Evolutionary conservation across 768 basidiomycete species (phyloP).

Genomic region (Phallus indusiatus): DNA sequence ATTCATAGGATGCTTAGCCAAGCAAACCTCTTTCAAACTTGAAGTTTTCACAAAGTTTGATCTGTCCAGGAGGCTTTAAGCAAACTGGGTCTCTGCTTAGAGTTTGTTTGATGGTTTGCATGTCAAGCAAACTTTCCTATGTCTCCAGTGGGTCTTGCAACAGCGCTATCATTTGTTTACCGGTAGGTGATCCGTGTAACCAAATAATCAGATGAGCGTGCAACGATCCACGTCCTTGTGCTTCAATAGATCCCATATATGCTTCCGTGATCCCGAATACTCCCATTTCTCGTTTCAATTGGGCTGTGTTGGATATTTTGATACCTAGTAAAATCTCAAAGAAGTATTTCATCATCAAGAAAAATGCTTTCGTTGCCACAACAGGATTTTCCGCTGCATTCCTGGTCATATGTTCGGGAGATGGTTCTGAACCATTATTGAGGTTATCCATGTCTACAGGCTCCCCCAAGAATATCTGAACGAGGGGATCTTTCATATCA

Average conservation of each 20-base stretch:
- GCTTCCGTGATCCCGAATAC: too few relatives aligned
- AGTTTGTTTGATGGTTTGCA: too few relatives aligned
- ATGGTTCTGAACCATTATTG: constrained; percentile 17
- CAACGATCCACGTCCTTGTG: constrained; percentile 32
- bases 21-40: too few relatives aligned
- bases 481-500: constrained; percentile 34
- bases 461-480: constrained; percentile 33
- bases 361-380: constrained; percentile 33
- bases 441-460: constrained; percentile 36
- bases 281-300: constrained; percentile 20
- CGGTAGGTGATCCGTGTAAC: too few relatives aligned
- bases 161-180: too few relatives aligned
- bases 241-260: constrained; percentile 30
- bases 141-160: too few relatives aligned
- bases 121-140: too few relatives aligned
- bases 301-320: constrained; percentile 22
- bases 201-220: constrained; percentile 34
- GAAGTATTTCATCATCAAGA: constrained; percentile 25
- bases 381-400: constrained; percentile 32
- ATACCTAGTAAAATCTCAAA: constrained; percentile 27
- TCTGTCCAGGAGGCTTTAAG: too few relatives aligned
- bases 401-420: constrained; percentile 9
- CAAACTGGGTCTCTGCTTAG: too few relatives aligned
- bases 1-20: too few relatives aligned
- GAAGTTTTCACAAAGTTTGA: too few relatives aligned